These are phyloP conservation scores for Polyporus arcularius DNA, from an alignment of 768 basidiomycete genomes.

Conservation along the genomic window DNA sequence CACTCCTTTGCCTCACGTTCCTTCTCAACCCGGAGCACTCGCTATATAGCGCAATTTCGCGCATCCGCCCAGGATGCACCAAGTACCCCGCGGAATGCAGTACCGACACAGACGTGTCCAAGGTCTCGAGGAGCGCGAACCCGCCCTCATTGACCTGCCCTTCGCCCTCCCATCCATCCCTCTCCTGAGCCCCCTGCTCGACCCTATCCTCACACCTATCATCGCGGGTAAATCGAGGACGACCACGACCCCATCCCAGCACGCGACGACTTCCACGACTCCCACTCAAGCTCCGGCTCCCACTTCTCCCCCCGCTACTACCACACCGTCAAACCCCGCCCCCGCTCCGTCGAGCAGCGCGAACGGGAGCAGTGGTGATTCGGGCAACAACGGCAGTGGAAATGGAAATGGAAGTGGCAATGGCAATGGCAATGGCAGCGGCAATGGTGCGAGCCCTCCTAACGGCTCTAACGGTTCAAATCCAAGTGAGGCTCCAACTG, in stretches of 20 bases:
- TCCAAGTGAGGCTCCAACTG: background rate
- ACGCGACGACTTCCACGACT: background rate
- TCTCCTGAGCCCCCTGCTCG: constrained; percentile 38
- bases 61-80: constrained; percentile 5
- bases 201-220: constrained; percentile 31
- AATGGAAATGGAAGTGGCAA: background rate
- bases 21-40: constrained; percentile 3
- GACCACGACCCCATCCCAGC: background rate
- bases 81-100: constrained; percentile 8
- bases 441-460: background rate
- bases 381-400: constrained; percentile 6
- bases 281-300: background rate
- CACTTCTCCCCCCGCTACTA: background rate
- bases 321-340: background rate
- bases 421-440: constrained; percentile 16
- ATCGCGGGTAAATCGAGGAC: constrained; percentile 19
- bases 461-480: background rate
- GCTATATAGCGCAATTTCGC: background rate
- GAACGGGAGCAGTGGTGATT: background rate
- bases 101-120: constrained; percentile 13
- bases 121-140: constrained; percentile 37
- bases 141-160: constrained; percentile 40
- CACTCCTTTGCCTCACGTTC: constrained; percentile 16
- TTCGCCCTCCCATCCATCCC: constrained; percentile 44
- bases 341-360: constrained; percentile 1